Base-by-base conservation (phyloP, 352 stramenopile species). In the Globisporangium recalcitrans region DNA sequence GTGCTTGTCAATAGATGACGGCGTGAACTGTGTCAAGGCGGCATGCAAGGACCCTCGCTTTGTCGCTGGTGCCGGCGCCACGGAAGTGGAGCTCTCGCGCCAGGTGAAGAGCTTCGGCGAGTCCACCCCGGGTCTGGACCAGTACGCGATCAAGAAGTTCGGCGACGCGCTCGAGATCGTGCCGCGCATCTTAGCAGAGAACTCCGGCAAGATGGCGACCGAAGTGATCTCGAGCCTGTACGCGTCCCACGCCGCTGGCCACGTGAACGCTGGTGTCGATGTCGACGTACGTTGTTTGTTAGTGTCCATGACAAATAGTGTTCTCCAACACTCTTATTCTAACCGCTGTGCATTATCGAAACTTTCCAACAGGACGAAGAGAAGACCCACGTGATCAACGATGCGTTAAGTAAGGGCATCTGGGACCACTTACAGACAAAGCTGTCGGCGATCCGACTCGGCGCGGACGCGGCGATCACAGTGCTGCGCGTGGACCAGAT, bases 61-160 rank as follows among this genome's bases (percentile, higher is more conserved):
- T n/a, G 81, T 99, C 11, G 91, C 96, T 42, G 97, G 97, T 63
- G 90, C 85, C 29, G 97, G 97, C 54, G 97, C 96, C 40, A 92
- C 91, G 4, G 97, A 99, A 80, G 97, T 99, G 59, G 96, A 98
- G 67, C 85, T 99, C 53, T 96, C 94, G 48, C 86, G 95, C 57
- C 89, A 96, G 66, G 87, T 99, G 52, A 87, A 96, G 64, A 90
- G 79, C 64, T 98, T 98, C 68, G 97, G 93, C 21, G 93, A 99
- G 62, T 91, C 91, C n/a, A 96, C 85, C 66, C 91, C 96, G 2
- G 98, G 97, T 24, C 86, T 99, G 57, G 97, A 99, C 74, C 97
- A 99, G 80, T 99, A 99, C 78, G 96, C 97, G 60, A 99, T 99
- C 75, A 96, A 97, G 64, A 98, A 99, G 73, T 99, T 99, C 78